Base-by-base conservation (phyloP, 768 basidiomycete genomes). In the Coprinellus micaceus region DNA sequence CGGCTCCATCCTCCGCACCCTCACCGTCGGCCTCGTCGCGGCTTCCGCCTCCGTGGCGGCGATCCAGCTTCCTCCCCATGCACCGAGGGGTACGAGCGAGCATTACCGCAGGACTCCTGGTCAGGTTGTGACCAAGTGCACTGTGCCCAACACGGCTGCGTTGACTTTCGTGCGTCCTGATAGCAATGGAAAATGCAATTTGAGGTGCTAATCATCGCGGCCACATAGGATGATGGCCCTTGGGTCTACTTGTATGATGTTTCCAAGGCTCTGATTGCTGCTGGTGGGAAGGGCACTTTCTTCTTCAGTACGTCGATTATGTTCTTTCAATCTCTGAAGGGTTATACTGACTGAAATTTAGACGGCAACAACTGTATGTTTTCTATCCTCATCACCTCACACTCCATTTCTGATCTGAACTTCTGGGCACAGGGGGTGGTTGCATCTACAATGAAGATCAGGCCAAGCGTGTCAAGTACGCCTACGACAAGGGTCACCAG, bases 151-250 rank as follows among this genome's bases (percentile, higher is more conserved):
- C 6, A 75, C 75, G 6, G 75, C 62, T 49, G 77, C 77, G 4
- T 57, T 78, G 36, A 77, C 74, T 25, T 76, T 77, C 52, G 73
- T 75, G 53, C 48, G 74, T 66, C 5, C 52, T 30, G 45, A 11
- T 7, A n/a, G n/a, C n/a, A n/a, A n/a, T n/a, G n/a, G n/a, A n/a
- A n/a, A n/a, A n/a, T 39, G 7, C 13, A 29, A 21, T 24, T 52
- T 33, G 44, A 3, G 21, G 19, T 19, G 1, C 33, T 22, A n/a
- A n/a, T n/a, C n/a, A n/a, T n/a, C n/a, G n/a, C n/a, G n/a, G n/a
- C n/a, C n/a, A n/a, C n/a, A n/a, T 21, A 76, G 76, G 77, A 79
- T 62, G 77, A 79, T 60, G 77, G 77, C 2, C 76, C 77, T 6
- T 75, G 63, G 30, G 52, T 64, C 5, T 76, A 73, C 46, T 39